Evolutionary conservation across 2,329 filamentous ascomycete species (phyloP).

Genomic region (Trichophyton schoenleinii): DNA sequence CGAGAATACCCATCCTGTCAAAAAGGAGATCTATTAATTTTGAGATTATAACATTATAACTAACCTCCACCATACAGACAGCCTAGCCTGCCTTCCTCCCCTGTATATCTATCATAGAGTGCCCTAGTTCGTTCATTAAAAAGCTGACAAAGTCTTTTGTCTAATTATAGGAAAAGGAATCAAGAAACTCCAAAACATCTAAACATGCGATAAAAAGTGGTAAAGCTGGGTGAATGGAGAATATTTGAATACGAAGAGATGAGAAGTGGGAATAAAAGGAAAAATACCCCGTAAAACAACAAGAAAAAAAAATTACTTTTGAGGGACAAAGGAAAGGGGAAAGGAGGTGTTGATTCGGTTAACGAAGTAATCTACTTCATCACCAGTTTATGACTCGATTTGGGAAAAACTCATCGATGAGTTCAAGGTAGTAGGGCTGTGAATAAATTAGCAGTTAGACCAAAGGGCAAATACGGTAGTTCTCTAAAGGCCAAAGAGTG

Average conservation of each 20-base stretch:
- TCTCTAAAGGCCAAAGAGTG: constrained; percentile 11
- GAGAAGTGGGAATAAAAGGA: neutral
- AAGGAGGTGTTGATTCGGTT: neutral
- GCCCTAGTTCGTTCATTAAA: neutral
- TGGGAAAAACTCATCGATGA: constrained; percentile 58
- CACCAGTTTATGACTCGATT: constrained; percentile 54
- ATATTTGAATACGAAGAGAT: neutral
- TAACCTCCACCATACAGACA: neutral
- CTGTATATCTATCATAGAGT: neutral
- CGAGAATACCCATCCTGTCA: neutral
- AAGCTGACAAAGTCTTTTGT: neutral
- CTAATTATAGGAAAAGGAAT: neutral
- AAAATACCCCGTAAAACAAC: neutral
- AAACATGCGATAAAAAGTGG: neutral
- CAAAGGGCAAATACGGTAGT: neutral
- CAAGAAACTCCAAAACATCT: neutral
- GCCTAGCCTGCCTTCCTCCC: neutral
- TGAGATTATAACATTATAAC: neutral
- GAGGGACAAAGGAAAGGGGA: neutral
- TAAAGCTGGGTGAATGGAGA: neutral
- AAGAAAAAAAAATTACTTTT: neutral
- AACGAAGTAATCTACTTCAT: constrained; percentile 1
- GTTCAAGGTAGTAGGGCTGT: constrained; percentile 54
- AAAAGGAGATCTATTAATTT: neutral
- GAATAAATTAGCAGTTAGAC: neutral